Percentiles rank a stretch among this genome's conserved stretches.
Conservation (phyloP, 2,329 filamentous ascomycete genomes). For the Microdochium paspali region DNA sequence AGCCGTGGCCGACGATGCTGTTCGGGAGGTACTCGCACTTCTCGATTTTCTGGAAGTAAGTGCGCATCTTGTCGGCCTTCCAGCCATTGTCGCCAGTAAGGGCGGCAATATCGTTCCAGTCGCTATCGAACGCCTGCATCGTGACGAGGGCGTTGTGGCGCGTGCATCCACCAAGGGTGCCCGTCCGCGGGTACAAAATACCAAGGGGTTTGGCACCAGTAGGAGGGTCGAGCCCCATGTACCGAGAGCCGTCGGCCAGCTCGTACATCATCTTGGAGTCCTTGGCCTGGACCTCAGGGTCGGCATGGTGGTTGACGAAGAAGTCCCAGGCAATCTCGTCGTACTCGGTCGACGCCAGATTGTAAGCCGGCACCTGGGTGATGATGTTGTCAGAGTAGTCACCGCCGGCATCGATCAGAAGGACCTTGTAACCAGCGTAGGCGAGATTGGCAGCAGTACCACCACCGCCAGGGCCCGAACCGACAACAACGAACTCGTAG, state of each 20-base stretch:
- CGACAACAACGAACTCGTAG: conserved; percentile 28
- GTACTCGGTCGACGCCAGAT: conserved; percentile 33
- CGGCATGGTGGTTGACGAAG: conserved; percentile 46
- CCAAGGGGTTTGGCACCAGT: conserved; percentile 29
- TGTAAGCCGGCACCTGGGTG: conserved; percentile 37
- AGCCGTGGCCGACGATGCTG: conserved; percentile 39
- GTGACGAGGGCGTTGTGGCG: conserved; percentile 53
- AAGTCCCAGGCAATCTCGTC: conserved; percentile 41
- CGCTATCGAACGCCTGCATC: conserved; percentile 47
- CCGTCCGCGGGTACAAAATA: conserved; percentile 35
- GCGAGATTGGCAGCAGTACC: conserved; percentile 41
- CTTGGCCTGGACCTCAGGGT: conserved; percentile 36
- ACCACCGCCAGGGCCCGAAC: conserved; percentile 41
- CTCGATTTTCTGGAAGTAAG: conserved; percentile 49
- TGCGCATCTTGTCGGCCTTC: conserved; percentile 48
- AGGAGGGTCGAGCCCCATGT: conserved; percentile 28
- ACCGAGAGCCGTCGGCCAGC: conserved; percentile 23
- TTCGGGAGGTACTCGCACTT: conserved; percentile 39
- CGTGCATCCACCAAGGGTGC: conserved; percentile 39
- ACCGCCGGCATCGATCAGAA: conserved; percentile 47
- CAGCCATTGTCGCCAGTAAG: conserved; percentile 53
- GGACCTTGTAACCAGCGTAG: conserved; percentile 38
- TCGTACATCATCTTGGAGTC: conserved; percentile 43
- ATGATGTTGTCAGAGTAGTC: conserved; percentile 31
- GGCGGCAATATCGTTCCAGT: conserved; percentile 47